Evolutionary conservation across 2,329 filamentous ascomycete species (phyloP), one percentile per base, ranked within the genome.

Genomic region (Leptographium flavum): DNA sequence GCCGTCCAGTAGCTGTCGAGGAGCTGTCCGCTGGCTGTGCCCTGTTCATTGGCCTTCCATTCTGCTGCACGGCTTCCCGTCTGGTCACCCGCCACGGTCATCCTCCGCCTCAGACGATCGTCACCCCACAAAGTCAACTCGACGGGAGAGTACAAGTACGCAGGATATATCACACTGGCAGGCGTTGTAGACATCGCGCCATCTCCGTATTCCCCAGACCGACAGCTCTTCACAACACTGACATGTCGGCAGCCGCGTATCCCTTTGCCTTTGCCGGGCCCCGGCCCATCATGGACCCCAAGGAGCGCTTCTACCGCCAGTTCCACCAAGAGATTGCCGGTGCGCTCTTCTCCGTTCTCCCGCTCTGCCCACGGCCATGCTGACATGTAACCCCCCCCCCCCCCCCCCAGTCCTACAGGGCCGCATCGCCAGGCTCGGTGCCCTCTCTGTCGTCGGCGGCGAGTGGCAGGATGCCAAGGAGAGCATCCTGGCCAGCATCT

Each of bases 401-500:
- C n/a, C n/a, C n/a, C 49, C 36, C 51, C 17, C 15, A 92, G 87
- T 73, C 43, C 71, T 95, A 14, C 81, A 88, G 60, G 74, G 84
- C 51, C 74, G 84, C 53, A 88, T 95, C 62, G 69, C 72, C 43
- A 71, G 74, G 43, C 73, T 95, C 2, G 67, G 72, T 21, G 71
- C 74, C 41, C 70, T 78, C 21, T 70, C 81, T 14, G 60, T 74
- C 13, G 64, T 81, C 1, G 82, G 74, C 39, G 82, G 83, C 49
- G 86, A 92, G 61, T 81, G 86, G 37, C 76, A 83, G 50, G 81
- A 90, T 59, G 85, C 85, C 43, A 78, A 83, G 39, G 87, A 94
- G 53, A 76, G 84, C 55, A 82, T 87, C 53, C 71, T 94, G 14
- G 79, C 83, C 15, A 76, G 78, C 50, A 92, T 96, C 55, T 80